A percentile compares a stretch with the other conserved stretches of the same genome.
Conservation (phyloP, 2,329 filamentous ascomycete species). For the Emmonsiellopsis sp. region DNA sequence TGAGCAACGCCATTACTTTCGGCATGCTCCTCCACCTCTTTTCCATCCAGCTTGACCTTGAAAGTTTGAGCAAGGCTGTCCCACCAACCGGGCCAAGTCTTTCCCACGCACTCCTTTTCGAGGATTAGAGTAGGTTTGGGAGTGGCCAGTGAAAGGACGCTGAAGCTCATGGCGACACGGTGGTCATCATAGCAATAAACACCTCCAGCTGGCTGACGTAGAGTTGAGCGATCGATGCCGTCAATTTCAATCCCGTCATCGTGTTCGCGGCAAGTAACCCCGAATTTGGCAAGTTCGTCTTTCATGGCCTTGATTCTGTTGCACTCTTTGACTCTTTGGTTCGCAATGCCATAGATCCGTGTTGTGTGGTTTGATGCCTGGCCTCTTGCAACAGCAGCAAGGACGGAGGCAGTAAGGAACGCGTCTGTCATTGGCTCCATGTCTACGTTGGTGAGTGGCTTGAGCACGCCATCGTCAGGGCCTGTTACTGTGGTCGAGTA, state of each 20-base stretch:
- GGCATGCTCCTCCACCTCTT: slow-evolving; percentile 44
- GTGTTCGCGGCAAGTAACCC: slow-evolving; percentile 74
- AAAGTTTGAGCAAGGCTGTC: slow-evolving; percentile 75
- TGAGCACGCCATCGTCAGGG: slow-evolving; percentile 63
- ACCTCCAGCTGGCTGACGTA: slow-evolving; percentile 51
- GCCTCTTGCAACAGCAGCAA: slow-evolving; percentile 79
- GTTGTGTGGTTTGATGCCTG: slow-evolving; percentile 56
- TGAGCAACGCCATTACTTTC: slow-evolving; percentile 29
- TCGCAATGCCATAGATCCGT: slow-evolving; percentile 86
- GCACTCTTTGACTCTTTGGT: slow-evolving; percentile 96
- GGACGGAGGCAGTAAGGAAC: slow-evolving; percentile 87
- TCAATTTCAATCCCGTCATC: slow-evolving; percentile 80
- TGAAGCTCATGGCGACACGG: slow-evolving; percentile 97
- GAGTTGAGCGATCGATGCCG: slow-evolving; percentile 44
- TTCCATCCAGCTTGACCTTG: slow-evolving; percentile 64
- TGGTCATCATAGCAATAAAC: slow-evolving; percentile 96
- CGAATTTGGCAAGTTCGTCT: slow-evolving; percentile 87
- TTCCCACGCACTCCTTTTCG: slow-evolving; percentile 87
- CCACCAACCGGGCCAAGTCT: slow-evolving; percentile 99
- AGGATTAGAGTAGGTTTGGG: slow-evolving; percentile 66
- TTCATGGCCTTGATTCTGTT: slow-evolving; percentile 95
- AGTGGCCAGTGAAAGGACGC: slow-evolving; percentile 68
- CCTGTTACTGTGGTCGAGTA: slow-evolving; percentile 89
- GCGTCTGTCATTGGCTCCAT: slow-evolving; percentile 99
- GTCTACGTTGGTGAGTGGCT: slow-evolving; percentile 72